Percentiles rank a stretch among this genome's conserved stretches.
These are phyloP conservation scores for Backusella liffmaniae DNA, from an alignment of 192 early-diverging fungal genomes.

Conservation along the genomic window DNA sequence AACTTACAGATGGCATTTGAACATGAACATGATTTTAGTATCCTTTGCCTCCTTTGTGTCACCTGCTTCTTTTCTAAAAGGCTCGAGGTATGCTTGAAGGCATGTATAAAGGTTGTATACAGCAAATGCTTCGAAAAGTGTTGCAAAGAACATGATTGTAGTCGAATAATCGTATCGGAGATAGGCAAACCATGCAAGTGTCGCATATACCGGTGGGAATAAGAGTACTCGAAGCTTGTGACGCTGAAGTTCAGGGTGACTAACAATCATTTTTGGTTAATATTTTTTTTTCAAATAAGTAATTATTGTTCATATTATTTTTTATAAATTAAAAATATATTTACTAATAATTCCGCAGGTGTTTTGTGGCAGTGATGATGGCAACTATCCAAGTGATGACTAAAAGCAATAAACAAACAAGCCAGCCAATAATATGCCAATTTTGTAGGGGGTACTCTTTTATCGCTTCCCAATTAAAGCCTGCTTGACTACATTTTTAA, in stretches of 20 bases:
- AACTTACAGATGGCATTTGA: constrained; percentile 33
- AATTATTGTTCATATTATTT: background rate
- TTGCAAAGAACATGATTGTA: constrained; percentile 37
- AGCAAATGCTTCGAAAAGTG: constrained; percentile 36
- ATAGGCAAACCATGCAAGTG: constrained; percentile 33
- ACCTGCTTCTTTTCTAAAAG: constrained; percentile 29
- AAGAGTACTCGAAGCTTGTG: constrained; percentile 35
- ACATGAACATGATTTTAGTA: constrained; percentile 30
- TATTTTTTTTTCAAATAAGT: background rate
- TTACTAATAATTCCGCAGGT: constrained; percentile 35
- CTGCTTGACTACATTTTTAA: background rate
- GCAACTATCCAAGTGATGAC: constrained; percentile 27
- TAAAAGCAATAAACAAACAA: constrained; percentile 20
- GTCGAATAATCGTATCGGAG: constrained; percentile 24
- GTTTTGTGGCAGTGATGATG: constrained; percentile 4
- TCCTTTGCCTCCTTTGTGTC: constrained; percentile 15
- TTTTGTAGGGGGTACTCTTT: background rate
- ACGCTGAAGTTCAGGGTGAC: constrained; percentile 37
- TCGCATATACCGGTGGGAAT: constrained; percentile 35
- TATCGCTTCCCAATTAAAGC: background rate
- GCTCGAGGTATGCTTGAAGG: constrained; percentile 31
- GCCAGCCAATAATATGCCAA: constrained; percentile 35
- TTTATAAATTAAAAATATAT: constrained; percentile 11
- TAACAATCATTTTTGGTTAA: background rate
- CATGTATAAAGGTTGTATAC: constrained; percentile 36